Base-by-base conservation (phyloP, 139 green algal genomes). In the Parachlorella kessleri region DNA sequence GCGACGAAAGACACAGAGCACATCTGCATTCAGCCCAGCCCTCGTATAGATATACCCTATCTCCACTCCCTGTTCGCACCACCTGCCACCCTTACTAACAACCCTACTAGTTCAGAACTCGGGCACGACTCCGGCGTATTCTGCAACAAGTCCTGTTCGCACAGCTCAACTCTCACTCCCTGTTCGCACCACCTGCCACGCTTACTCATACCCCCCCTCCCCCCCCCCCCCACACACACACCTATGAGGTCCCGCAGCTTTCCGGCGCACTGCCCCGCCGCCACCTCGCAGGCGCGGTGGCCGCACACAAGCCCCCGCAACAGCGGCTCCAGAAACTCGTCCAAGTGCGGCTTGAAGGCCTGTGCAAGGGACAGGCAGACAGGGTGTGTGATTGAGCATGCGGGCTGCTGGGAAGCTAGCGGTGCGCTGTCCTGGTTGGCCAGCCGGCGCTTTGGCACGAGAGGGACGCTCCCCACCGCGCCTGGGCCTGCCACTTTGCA, bases 261-360 rank as follows among this genome's bases (percentile, higher is more conserved):
- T 3, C 66, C 85, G 30, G 93, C 73, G 32, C 79, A 90, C 37
- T 74, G 66, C 1, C 81, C 89, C 33, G 94, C 93, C 23, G 92
- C 91, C 7, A 81, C 88, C 73, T 89, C 84, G 68, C 87, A 89
- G 39, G 94, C 81, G 77, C 90, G 87, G 65, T 95, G 87, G 7
- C 85, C 90, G 75, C 91, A 94, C 14, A 75, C 70, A 37, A 97
- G 81, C 40, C 88, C 88, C 9, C 67, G 68, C 73, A 97, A 95
- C 59, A 97, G 65, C 1, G 92, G 87, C 18, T 71, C 32, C 68
- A 98, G 74, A 53, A 98, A 93, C 14, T 72, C 53, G 23, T 94
- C 91, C 54, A 98, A 71, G 84, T 91, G 65, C 1, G 72, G 73
- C 87, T 98, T 98, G 85, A 97, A 92, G 30, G 38, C 40, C 37